Evolutionary conservation across 2,329 filamentous ascomycete species (phyloP).

Genomic region (Fusarium sterilihyphosum): DNA sequence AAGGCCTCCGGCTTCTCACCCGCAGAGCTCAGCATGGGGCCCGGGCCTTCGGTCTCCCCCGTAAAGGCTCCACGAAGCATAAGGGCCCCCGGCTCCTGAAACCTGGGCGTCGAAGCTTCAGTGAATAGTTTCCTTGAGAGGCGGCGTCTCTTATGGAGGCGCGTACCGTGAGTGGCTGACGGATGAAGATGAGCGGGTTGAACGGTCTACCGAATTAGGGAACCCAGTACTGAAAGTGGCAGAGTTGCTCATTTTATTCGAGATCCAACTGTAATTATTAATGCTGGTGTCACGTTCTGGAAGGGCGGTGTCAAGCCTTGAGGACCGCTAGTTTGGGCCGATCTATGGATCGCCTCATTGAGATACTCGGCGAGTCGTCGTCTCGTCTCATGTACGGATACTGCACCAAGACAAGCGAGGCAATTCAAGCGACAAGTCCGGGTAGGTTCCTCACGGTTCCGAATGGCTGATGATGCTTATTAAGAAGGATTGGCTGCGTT

Average conservation of each 20-base stretch:
- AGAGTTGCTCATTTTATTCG: neutral
- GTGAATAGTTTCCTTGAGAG: neutral
- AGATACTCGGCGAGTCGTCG: neutral
- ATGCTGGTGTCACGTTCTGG: constrained; percentile 25
- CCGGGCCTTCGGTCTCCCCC: constrained; percentile 31
- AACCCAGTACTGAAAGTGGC: constrained; percentile 8
- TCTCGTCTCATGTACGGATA: neutral
- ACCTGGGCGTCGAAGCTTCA: constrained; percentile 11
- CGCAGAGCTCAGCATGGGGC: constrained; percentile 4
- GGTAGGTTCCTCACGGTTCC: neutral
- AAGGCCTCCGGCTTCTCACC: constrained; percentile 16
- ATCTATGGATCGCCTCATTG: constrained; percentile 25
- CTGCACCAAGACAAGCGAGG: constrained; percentile 4
- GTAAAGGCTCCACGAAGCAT: constrained; percentile 15
- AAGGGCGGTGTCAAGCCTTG: constrained; percentile 31
- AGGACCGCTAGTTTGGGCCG: constrained; percentile 14
- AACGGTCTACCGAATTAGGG: constrained; percentile 30
- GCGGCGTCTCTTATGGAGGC: neutral
- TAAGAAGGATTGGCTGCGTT: neutral
- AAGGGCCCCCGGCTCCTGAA: constrained; percentile 11
- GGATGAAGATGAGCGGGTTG: constrained; percentile 4
- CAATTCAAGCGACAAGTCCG: constrained; percentile 6
- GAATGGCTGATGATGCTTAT: constrained; percentile 6
- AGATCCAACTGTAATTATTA: neutral
- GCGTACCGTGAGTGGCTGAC: constrained; percentile 12